phyloP scores from a whole-genome alignment of 768 basidiomycete species.

The Leucocoprinus leucothites region DNA sequence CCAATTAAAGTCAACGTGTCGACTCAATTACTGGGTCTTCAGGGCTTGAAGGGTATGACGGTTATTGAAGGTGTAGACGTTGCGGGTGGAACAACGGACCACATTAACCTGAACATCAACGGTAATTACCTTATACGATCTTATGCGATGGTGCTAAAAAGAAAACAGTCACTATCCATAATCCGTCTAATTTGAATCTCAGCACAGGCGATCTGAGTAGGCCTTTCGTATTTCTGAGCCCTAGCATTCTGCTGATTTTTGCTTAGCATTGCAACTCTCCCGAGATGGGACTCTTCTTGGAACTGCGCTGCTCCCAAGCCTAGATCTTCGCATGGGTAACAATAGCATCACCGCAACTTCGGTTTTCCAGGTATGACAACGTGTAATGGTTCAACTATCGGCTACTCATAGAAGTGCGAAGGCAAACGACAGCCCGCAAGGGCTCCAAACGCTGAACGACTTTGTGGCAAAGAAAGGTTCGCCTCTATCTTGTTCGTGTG shows the following conservation, averaged over 20 bases:
- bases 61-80: slow-evolving; percentile 63
- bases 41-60: slow-evolving; percentile 55
- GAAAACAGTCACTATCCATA: slow-evolving; percentile 52
- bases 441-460: slow-evolving; percentile 59
- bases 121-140: slow-evolving; percentile 31
- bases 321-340: slow-evolving; percentile 56
- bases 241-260: neutral
- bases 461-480: slow-evolving; percentile 62
- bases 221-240: slow-evolving; percentile 18
- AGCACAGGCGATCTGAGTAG: slow-evolving; percentile 60
- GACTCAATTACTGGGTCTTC: slow-evolving; percentile 55
- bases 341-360: slow-evolving; percentile 52
- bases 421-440: slow-evolving; percentile 60
- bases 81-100: slow-evolving; percentile 55
- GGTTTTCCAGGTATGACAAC: slow-evolving; percentile 44
- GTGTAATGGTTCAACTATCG: neutral
- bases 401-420: slow-evolving; percentile 22
- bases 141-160: neutral
- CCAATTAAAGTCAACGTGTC: slow-evolving; percentile 72
- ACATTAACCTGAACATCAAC: slow-evolving; percentile 55
- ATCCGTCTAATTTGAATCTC: slow-evolving; percentile 67
- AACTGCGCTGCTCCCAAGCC: slow-evolving; percentile 57
- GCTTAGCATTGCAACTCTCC: slow-evolving; percentile 52
- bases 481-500: slow-evolving; percentile 6
- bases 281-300: slow-evolving; percentile 53